Conservation (phyloP, 1,284 basidiomycete genomes). For the Ustilago vetiveriae region DNA sequence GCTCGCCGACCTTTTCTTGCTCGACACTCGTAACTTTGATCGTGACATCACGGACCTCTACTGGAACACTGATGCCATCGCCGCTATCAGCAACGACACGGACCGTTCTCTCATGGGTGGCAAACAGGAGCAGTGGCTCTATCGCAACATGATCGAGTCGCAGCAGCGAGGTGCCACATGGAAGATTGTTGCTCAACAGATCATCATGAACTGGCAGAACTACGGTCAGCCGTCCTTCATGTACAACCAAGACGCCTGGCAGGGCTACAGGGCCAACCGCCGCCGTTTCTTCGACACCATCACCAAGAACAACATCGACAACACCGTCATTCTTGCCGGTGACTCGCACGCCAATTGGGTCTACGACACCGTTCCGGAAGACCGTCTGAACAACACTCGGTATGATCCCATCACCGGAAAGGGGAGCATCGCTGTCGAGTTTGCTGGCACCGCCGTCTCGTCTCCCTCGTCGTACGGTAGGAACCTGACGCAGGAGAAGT, state of each 20-base stretch:
- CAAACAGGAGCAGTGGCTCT: conserved; percentile 75
- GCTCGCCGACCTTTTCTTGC: conserved; percentile 66
- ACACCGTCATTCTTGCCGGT: conserved; percentile 71
- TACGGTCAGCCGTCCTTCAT: conserved; percentile 67
- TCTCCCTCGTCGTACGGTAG: conserved; percentile 72
- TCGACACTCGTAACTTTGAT: conserved; percentile 77
- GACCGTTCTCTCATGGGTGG: conserved; percentile 70
- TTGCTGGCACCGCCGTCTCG: conserved; percentile 76
- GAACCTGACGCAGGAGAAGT: conserved; percentile 69
- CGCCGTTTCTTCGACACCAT: conserved; percentile 73
- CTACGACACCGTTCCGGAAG: conserved; percentile 46
- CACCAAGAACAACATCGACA: conserved; percentile 71
- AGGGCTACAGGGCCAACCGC: conserved; percentile 74
- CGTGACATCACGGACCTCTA: conserved; percentile 75
- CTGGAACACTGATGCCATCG: conserved; percentile 71
- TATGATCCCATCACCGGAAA: conserved; percentile 73
- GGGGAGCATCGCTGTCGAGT: conserved; percentile 74
- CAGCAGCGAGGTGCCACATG: conserved; percentile 71
- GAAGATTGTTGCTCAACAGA: conserved; percentile 72
- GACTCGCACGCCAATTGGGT: conserved; percentile 73
- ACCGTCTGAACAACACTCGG: conserved; percentile 55
- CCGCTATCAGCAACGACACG: conserved; percentile 49
- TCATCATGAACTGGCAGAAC: conserved; percentile 46
- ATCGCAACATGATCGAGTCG: conserved; percentile 71
- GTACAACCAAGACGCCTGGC: conserved; percentile 74